These are phyloP conservation scores for Phytopythium mirpurense DNA, from an alignment of 352 stramenopile species.

Conservation along the genomic window DNA sequence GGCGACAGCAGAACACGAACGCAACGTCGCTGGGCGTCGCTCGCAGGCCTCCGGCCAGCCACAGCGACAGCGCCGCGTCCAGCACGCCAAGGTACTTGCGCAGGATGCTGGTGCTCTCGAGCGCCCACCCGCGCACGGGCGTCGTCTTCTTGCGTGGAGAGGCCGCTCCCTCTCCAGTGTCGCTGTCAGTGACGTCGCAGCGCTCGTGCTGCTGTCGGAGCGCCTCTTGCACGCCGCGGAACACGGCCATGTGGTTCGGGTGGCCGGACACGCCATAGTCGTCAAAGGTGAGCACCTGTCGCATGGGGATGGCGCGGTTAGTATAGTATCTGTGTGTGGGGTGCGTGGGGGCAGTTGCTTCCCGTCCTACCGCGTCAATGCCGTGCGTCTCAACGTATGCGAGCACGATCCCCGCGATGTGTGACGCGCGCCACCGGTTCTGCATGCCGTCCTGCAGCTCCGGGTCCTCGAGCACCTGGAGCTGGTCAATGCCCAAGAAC, in stretches of 20 bases:
- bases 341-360: too few relatives aligned
- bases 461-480: constrained; percentile 74
- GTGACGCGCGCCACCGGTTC: constrained; percentile 52
- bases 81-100: constrained; percentile 88
- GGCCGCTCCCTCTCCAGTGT: constrained; percentile 3
- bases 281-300: constrained; percentile 93
- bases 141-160: background rate
- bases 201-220: constrained; percentile 37
- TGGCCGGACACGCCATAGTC: constrained; percentile 91
- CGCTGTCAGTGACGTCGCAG: constrained; percentile 14
- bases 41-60: constrained; percentile 13
- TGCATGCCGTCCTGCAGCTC: constrained; percentile 87
- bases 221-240: constrained; percentile 49
- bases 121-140: constrained; percentile 42
- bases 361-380: constrained; percentile 60
- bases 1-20: constrained; percentile 55
- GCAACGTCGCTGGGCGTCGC: constrained; percentile 15
- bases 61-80: constrained; percentile 54
- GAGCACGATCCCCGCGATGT: constrained; percentile 62
- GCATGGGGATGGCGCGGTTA: background rate
- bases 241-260: constrained; percentile 88
- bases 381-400: constrained; percentile 44
- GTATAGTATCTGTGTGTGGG: too few relatives aligned
- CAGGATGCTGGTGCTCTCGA: constrained; percentile 71
- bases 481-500: constrained; percentile 48